Conservation (phyloP, 176 grass and related monocot genomes). For the Rhynchospora pubera region DNA sequence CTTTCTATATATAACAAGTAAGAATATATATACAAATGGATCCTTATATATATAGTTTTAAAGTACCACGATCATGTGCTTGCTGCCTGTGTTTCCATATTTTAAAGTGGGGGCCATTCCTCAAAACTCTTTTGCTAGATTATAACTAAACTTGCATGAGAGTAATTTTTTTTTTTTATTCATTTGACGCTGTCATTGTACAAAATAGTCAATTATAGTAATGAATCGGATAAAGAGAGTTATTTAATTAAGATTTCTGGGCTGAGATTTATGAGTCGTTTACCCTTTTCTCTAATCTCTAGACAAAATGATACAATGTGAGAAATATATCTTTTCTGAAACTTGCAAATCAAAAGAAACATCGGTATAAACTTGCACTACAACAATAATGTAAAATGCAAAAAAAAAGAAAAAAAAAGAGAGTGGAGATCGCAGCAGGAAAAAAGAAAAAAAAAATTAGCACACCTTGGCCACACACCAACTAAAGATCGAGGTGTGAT, state of each 20-base stretch:
- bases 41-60: too few species aligned
- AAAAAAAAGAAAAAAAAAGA: neutral
- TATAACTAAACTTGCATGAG: neutral
- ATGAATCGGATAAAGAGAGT: neutral
- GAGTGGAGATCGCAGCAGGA: neutral
- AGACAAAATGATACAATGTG: neutral
- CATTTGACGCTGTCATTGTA: neutral
- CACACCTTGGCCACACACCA: slow-evolving; percentile 39
- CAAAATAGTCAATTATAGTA: too few species aligned
- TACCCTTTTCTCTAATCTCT: neutral
- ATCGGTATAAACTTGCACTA: neutral
- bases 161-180: neutral
- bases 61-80: neutral
- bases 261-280: neutral
- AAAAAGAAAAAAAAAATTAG: neutral
- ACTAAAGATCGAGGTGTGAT: slow-evolving; percentile 51
- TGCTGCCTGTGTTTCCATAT: neutral
- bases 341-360: neutral
- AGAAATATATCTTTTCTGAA: neutral
- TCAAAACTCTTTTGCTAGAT: neutral
- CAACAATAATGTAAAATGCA: neutral
- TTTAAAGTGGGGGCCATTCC: neutral
- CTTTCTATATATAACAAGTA: neutral
- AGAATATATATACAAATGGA: neutral
- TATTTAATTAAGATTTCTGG: neutral